A percentile compares a stretch with the other conserved stretches of the same genome.
These are phyloP conservation scores for Phytophthora cactorum DNA, from an alignment of 352 stramenopile genomes.

Conservation along the genomic window DNA sequence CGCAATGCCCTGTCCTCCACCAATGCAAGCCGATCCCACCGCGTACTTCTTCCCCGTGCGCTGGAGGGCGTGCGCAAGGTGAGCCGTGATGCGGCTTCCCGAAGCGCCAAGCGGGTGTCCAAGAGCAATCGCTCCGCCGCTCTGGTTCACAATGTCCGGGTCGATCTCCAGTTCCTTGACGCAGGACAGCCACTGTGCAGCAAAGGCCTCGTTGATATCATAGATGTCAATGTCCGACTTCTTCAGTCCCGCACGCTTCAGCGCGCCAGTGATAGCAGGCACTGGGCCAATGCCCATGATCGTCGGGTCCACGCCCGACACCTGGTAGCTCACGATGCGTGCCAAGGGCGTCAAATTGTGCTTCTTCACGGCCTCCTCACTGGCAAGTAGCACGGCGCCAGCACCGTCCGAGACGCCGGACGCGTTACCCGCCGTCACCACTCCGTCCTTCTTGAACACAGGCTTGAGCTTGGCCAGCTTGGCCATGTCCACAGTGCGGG, in stretches of 20 bases:
- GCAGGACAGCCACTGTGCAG: slow-evolving; percentile 96
- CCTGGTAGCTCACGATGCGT: slow-evolving; percentile 92
- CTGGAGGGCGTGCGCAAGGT: slow-evolving; percentile 90
- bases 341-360: slow-evolving; percentile 95
- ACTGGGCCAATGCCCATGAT: slow-evolving; percentile 99
- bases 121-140: slow-evolving; percentile 96
- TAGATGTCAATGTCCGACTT: slow-evolving; percentile 96
- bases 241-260: slow-evolving; percentile 89
- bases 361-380: slow-evolving; percentile 92
- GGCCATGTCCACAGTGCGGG: slow-evolving; percentile 76
- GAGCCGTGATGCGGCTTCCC: slow-evolving; percentile 92
- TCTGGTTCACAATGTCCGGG: slow-evolving; percentile 92
- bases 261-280: slow-evolving; percentile 93
- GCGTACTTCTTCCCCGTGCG: slow-evolving; percentile 92
- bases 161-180: slow-evolving; percentile 97
- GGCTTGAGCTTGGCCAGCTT: slow-evolving; percentile 94
- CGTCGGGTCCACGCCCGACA: slow-evolving; percentile 94
- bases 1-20: slow-evolving; percentile 98
- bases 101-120: slow-evolving; percentile 97
- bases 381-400: slow-evolving; percentile 94
- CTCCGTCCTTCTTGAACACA: slow-evolving; percentile 98
- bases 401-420: slow-evolving; percentile 98
- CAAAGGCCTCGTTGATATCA: slow-evolving; percentile 99
- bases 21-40: slow-evolving; percentile 97
- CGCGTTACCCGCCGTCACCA: slow-evolving; percentile 96